A percentile compares a stretch with the other conserved stretches of the same genome.
phyloP scores from a whole-genome alignment of 192 early-diverging fungal species.

The Umbelopsis sp. region DNA sequence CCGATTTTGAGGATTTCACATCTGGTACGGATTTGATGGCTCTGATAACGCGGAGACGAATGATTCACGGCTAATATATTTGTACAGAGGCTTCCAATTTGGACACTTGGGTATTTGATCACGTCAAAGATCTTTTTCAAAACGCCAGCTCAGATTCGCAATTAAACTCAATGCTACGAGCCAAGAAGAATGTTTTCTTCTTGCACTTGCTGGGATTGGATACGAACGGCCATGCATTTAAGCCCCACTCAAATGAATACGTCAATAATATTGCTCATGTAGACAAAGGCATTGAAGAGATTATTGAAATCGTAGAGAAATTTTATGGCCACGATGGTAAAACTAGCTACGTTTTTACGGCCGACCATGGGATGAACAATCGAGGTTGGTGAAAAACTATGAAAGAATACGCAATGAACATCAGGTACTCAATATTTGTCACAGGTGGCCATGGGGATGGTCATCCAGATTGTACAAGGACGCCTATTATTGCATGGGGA shows the following conservation, averaged over 20 bases:
- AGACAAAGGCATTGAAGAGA: conserved; percentile 71
- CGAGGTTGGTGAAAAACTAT: conserved; percentile 51
- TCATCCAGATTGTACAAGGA: conserved; percentile 92
- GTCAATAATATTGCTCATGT: conserved; percentile 84
- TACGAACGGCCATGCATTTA: conserved; percentile 90
- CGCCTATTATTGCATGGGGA: conserved; percentile 94
- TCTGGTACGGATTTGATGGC: conserved; percentile 46
- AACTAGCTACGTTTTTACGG: conserved; percentile 91
- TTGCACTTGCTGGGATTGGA: conserved; percentile 94
- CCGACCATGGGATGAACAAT: conserved; percentile 97
- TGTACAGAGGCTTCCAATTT: conserved; percentile 75
- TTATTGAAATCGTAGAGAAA: conserved; percentile 69
- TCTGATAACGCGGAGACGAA: neutral
- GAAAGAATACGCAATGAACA: no score
- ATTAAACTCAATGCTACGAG: conserved; percentile 62
- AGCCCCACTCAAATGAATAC: conserved; percentile 87
- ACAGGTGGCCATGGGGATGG: conserved; percentile 92
- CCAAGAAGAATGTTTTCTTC: conserved; percentile 87
- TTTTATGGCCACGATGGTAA: conserved; percentile 82
- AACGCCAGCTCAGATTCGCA: conserved; percentile 44
- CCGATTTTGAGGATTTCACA: conserved; percentile 88
- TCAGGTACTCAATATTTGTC: neutral
- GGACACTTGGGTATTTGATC: conserved; percentile 93
- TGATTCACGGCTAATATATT: neutral
- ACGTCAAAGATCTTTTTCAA: conserved; percentile 74